A percentile compares a stretch with the other conserved stretches of the same genome.
Conservation (phyloP, 371 early-diverging fungal species). For the Capillidium rhysosporum region DNA sequence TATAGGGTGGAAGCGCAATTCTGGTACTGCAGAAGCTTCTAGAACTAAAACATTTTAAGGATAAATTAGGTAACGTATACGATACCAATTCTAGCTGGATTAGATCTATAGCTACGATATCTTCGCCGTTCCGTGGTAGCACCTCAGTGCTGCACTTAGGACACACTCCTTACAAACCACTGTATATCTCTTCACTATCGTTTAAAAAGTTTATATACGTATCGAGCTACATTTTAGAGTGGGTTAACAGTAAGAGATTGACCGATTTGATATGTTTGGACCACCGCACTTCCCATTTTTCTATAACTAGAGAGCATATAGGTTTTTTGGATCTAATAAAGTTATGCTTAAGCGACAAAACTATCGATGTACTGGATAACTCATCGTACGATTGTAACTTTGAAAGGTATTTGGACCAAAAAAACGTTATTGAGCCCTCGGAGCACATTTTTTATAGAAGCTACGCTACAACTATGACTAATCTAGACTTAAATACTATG, state of each 20-base stretch:
- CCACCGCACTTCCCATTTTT: neutral
- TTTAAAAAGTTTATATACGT: neutral
- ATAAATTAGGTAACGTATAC: neutral
- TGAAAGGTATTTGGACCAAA: neutral
- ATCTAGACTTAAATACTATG: neutral
- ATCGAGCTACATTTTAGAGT: neutral
- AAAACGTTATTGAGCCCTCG: neutral
- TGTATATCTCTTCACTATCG: neutral
- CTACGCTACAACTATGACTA: neutral
- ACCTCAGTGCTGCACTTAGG: neutral
- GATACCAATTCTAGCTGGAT: neutral
- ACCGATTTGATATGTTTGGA: no score
- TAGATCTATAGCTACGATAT: neutral
- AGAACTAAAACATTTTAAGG: neutral
- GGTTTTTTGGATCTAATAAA: no score
- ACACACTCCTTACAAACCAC: neutral
- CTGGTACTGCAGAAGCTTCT: neutral
- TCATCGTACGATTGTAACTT: neutral
- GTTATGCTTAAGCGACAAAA: no score
- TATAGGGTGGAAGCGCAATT: neutral
- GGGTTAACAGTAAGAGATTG: neutral
- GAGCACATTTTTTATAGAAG: neutral
- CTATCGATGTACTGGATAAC: neutral
- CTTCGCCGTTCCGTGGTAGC: neutral
- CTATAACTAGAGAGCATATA: no score